These are phyloP conservation scores for Discostella stelligeroides DNA, from an alignment of 108 stramenopile species.

Conservation along the genomic window DNA sequence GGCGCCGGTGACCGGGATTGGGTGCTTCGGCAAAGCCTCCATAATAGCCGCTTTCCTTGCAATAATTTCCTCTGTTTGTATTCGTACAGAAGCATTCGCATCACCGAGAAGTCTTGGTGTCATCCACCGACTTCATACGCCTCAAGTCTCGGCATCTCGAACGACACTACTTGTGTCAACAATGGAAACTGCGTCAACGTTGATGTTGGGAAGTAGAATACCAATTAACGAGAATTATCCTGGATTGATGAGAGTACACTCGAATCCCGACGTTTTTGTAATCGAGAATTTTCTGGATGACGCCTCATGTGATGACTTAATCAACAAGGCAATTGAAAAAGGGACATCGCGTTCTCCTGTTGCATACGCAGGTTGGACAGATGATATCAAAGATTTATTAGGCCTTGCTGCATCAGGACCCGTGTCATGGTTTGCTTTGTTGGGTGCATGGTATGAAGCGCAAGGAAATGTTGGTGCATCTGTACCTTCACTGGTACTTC, in stretches of 20 bases:
- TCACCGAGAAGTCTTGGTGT: neutral
- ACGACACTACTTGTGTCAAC: neutral
- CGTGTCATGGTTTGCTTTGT: constrained; percentile 68
- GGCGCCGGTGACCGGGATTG: too few species aligned
- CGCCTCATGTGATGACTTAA: constrained; percentile 57
- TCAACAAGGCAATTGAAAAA: constrained; percentile 52
- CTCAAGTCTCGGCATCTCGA: neutral
- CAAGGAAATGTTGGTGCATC: constrained; percentile 19
- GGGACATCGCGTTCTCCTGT: constrained; percentile 66
- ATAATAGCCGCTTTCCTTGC: too few species aligned
- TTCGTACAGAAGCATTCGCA: neutral
- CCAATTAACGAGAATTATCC: constrained; percentile 59
- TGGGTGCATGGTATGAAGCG: constrained; percentile 64
- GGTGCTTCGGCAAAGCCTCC: too few species aligned
- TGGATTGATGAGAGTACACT: constrained; percentile 59
- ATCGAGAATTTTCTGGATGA: constrained; percentile 61
- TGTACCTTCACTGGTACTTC: constrained; percentile 49
- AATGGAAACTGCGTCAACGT: neutral
- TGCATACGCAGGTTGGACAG: constrained; percentile 80
- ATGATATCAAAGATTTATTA: constrained; percentile 71
- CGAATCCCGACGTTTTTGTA: constrained; percentile 80
- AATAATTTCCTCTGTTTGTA: neutral
- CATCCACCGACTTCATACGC: neutral
- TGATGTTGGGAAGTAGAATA: constrained; percentile 48
- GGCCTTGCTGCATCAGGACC: constrained; percentile 77